Evolutionary conservation across 2,329 filamentous ascomycete genomes (phyloP).

Genomic region (Fusarium pilosicola): DNA sequence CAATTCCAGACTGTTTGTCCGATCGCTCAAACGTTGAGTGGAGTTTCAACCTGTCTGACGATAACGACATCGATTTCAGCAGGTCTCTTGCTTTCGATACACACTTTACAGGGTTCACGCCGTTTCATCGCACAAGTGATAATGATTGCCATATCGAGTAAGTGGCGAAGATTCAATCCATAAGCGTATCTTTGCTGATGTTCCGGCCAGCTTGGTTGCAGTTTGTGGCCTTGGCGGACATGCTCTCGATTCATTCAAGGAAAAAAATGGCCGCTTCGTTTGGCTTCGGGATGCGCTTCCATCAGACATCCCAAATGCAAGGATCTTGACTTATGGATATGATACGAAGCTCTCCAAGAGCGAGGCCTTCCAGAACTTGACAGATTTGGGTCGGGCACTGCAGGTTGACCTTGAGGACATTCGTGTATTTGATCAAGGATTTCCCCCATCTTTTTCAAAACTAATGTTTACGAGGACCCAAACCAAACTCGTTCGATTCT

Average conservation of each 20-base stretch:
- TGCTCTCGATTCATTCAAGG: not conserved
- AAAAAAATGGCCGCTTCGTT: not conserved
- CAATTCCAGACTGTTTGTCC: not conserved
- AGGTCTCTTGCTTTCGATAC: not conserved
- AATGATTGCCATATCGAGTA: not conserved
- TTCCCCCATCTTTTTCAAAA: fast-evolving
- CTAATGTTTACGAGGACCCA: not conserved
- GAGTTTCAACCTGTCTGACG: not conserved
- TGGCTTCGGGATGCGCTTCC: not conserved
- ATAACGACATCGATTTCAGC: not conserved
- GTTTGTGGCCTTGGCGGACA: not conserved
- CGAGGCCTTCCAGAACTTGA: not conserved
- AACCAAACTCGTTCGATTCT: not conserved
- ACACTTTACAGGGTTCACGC: not conserved
- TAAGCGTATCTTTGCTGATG: not conserved
- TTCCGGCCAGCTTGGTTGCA: not conserved
- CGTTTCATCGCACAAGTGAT: not conserved
- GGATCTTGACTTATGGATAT: not conserved
- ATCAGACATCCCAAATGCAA: not conserved
- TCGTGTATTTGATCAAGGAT: not conserved
- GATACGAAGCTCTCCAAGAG: no score
- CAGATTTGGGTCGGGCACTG: not conserved
- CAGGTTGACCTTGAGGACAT: not conserved
- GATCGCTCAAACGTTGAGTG: not conserved
- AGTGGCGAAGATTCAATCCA: not conserved